Base-by-base conservation (phyloP, 1,284 basidiomycete genomes). In the Trametes pubescens region DNA sequence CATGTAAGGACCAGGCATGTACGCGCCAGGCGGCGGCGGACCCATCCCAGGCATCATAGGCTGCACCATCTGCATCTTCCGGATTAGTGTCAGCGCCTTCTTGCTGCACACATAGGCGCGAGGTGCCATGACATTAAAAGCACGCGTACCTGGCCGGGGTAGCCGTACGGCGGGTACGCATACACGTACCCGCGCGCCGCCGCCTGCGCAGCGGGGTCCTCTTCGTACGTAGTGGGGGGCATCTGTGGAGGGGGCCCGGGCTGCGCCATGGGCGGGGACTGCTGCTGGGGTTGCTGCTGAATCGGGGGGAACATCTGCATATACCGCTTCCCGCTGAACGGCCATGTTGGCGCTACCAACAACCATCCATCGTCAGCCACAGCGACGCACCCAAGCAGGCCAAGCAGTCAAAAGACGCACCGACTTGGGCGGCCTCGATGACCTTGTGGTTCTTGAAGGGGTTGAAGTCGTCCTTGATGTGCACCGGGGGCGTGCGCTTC, bases 381-480 rank as follows among this genome's bases (percentile, higher is more conserved):
- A 10, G 18, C 40, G 16, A 7, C 58, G 34, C 7, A 37, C 38
- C 24, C 48, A 10, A 46, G 21, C 14, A 32, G 3, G 64, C 37
- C 26, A 53, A 2, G 32, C 48, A n/a, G 61, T 4, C 46, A 24
- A 16, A 54, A 46, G 43, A 58, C 92, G 71, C 74, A 94, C 94
- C 79, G 68, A 94, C 84, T 70, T 86, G 83, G 26, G 85, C 79
- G 13, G 94, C 87, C 64, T 93, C 91, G 8, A 84, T 85, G 59
- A 95, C 88, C 77, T 94, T 95, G 75, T 85, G 86, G 72, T 89
- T 86, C 79, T 95, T 95, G 84, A 95, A 96, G 29, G 95, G 94
- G 78, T 96, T 97, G 76, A 98, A 98, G 73, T 98, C 96, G 71
- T 96, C 93, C 78, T 95, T 93, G 72, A 95, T 84, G 74, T 94